Evolutionary conservation across 768 basidiomycete species (phyloP), one percentile per base, ranked within the genome.

Genomic region (Tephrocybe sp.): DNA sequence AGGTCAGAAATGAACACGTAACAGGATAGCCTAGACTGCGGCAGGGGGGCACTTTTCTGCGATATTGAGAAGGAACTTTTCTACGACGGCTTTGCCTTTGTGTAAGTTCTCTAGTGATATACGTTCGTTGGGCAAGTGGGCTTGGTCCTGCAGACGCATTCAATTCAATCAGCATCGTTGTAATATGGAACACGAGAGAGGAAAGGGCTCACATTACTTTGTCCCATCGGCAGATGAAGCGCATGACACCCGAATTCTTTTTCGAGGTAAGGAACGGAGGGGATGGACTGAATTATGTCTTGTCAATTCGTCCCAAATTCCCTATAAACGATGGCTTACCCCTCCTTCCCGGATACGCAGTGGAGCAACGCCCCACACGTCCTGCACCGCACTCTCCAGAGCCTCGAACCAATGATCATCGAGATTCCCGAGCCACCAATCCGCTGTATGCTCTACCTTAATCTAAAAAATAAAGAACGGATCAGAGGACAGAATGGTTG

Each of bases 391-490:
- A 31, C 74, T 70, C 63, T 96, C 92, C 43, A 99, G 76, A 0
- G 89, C 85, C 55, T 84, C 80, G 73, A 95, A 96, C 84, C 90
- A 97, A 3, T 78, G 78, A 51, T 87, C 86, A 46, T 91, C 82
- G 32, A 96, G 77, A 47, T 88, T 83, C 0, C 95, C 93, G 2
- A 99, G 76, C 96, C 96, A 99, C 95, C 95, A 98, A 60, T 94
- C 87, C 0, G 93, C 94, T 2, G 80, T 86, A 51, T 92, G 89
- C 35, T 88, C 83, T 45, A 97, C 82, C 16, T 72, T 76, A 55
- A 95, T 76, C 91, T 94, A 55, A 25, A 16, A 13, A 26, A 18
- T 50, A 15, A 53, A 18, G 27, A 19, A n/a, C n/a, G n/a, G n/a
- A n/a, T n/a, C n/a, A n/a, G n/a, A n/a, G n/a, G n/a, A n/a, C n/a